These are phyloP conservation scores for Ascomycota sp. DNA, from an alignment of 2,329 filamentous ascomycete genomes.

Conservation along the genomic window DNA sequence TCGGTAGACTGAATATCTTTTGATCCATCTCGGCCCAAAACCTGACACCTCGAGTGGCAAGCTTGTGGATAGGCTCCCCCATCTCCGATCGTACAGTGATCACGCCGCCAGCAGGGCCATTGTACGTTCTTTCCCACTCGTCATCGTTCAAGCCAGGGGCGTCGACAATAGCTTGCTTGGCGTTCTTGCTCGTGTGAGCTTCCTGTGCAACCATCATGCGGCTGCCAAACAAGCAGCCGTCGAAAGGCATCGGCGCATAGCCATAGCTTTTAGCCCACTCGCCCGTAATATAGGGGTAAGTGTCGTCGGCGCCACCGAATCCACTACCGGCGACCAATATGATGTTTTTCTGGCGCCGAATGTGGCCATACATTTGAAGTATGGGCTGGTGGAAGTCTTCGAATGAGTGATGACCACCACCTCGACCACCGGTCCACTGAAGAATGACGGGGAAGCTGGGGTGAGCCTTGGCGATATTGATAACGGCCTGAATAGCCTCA, in stretches of 20 bases:
- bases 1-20: conserved; percentile 92
- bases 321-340: conserved; percentile 80
- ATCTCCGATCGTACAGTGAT: conserved; percentile 97
- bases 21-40: conserved; percentile 99
- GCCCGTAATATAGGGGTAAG: conserved; percentile 81
- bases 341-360: conserved; percentile 70
- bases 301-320: conserved; percentile 77
- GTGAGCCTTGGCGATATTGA: conserved; percentile 89
- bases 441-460: conserved; percentile 80
- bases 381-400: conserved; percentile 92
- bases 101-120: conserved; percentile 74
- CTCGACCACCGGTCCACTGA: conserved; percentile 89
- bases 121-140: conserved; percentile 87
- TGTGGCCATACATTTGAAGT: conserved; percentile 74
- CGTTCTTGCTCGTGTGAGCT: conserved; percentile 67
- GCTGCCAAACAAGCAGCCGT: conserved; percentile 76
- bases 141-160: conserved; percentile 63
- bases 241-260: conserved; percentile 84
- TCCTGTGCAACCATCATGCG: conserved; percentile 93
- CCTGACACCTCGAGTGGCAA: conserved; percentile 82
- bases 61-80: conserved; percentile 98
- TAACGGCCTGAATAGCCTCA: conserved; percentile 71
- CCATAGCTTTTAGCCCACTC: conserved; percentile 73
- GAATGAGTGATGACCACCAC: conserved; percentile 84
- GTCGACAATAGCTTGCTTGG: conserved; percentile 78